Base-by-base conservation (phyloP, 805 yeast genomes). In the Ogataea paraovalis region DNA sequence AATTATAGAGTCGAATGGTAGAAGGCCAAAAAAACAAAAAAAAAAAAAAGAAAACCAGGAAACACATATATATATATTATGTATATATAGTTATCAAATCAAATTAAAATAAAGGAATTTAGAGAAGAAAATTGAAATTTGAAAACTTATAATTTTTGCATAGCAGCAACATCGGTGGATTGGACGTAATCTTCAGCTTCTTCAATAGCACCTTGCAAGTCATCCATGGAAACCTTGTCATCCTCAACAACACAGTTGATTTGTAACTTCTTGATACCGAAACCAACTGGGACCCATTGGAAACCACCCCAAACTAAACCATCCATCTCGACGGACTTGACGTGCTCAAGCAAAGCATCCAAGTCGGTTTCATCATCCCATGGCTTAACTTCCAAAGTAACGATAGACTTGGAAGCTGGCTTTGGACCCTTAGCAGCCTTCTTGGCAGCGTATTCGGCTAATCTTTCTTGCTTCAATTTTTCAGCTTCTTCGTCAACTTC, bases 291-390 rank as follows among this genome's bases (percentile, higher is more conserved):
- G 64, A 94, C 79, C 78, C 83, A 90, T 78, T 85, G 91, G 82
- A 78, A 85, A 67, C 91, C 97, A 87, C 99, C 99, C 99, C 99
- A 94, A 59, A 73, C 75, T 69, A 94, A 84, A 83, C 99, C 99
- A 41, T 94, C 99, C 76, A 73, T 73, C 71, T 82, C 87, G 64
- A 92, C 74, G 62, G 79, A 68, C 82, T 89, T 91, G 68, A 90
- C 97, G 74, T 82, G 81, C 55, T 85, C 91, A 62, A 88, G 73
- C 76, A 94, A 70, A 73, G 84, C 85, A 55, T 94, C 96, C 70
- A 94, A 80, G 70, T 92, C 85, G 63, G 99, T 94, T 82, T 94
- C 98, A 69, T 94, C 99, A 75, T 94, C 99, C 99, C 99, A 94
- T 78, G 97, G 98, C 85, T 94, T 94, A 65, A 94, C 96, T 65